These are phyloP conservation scores for Jatropha podagrica DNA, from an alignment of 441 rosid genomes.

Conservation along the genomic window DNA sequence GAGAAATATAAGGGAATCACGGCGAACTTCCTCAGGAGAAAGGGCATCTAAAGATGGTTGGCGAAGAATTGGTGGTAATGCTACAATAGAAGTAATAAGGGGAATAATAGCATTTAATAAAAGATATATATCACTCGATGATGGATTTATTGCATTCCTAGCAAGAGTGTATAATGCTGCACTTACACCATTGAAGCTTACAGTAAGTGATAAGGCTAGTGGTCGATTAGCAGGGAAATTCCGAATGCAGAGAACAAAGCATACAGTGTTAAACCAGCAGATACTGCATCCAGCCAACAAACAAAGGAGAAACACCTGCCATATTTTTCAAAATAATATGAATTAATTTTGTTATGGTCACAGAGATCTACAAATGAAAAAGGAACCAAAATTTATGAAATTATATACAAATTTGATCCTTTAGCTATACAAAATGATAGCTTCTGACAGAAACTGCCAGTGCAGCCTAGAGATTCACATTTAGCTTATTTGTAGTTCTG, in stretches of 20 bases:
- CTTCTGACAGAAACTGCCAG: neutral
- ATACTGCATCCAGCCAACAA: constrained; percentile 87
- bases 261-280: constrained; percentile 98
- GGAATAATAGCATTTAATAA: constrained; percentile 75
- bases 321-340: neutral
- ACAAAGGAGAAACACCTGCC: constrained; percentile 84
- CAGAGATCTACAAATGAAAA: neutral
- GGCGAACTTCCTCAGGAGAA: constrained; percentile 62
- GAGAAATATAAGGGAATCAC: constrained; percentile 72
- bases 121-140: constrained; percentile 63
- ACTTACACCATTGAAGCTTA: constrained; percentile 92
- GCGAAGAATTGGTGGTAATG: constrained; percentile 75
- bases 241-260: constrained; percentile 82
- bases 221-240: constrained; percentile 79
- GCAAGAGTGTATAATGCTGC: constrained; percentile 85
- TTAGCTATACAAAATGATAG: neutral
- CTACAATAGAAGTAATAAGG: constrained; percentile 55
- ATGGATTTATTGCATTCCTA: constrained; percentile 58
- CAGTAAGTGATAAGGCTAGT: constrained; percentile 84
- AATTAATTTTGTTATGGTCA: neutral
- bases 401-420: neutral
- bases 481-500: neutral
- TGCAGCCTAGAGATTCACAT: neutral
- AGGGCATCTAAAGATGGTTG: constrained; percentile 81
- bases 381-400: neutral